Conservation (phyloP, 225 moss, liverwort and hornwort genomes). For the Anthoceros angustus region DNA sequence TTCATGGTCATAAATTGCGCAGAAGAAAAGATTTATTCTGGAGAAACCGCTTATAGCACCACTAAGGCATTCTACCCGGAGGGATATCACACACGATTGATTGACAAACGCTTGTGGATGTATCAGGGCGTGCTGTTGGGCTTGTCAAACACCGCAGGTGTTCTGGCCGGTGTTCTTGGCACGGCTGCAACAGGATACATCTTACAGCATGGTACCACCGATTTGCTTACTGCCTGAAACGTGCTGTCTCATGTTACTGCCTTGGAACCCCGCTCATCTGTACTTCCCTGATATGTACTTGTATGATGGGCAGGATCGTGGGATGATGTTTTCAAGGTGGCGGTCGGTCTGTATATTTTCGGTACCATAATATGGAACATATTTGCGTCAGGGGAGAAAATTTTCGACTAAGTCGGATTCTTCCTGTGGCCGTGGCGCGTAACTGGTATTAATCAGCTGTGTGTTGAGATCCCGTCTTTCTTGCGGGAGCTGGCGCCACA, state of each 20-base stretch:
- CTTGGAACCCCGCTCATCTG: not conserved
- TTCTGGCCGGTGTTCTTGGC: slow-evolving; percentile 81
- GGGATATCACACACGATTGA: too few relatives aligned
- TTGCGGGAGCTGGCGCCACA: too few relatives aligned
- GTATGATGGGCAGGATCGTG: slow-evolving; percentile 51
- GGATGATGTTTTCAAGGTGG: slow-evolving; percentile 96
- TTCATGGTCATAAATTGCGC: not conserved
- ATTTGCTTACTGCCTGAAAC: not conserved
- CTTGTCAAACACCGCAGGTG: slow-evolving; percentile 89
- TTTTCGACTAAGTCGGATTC: slow-evolving; percentile 39
- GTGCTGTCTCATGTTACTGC: slow-evolving; percentile 6
- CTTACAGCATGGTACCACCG: slow-evolving; percentile 52
- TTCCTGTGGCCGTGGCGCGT: too few relatives aligned
- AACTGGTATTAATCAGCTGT: too few relatives aligned
- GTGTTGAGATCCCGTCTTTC: too few relatives aligned
- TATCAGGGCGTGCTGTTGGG: slow-evolving; percentile 73
- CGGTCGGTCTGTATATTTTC: slow-evolving; percentile 70
- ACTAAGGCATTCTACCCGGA: too few relatives aligned
- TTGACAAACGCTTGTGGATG: too few relatives aligned
- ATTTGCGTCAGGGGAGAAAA: slow-evolving; percentile 77
- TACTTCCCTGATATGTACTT: not conserved
- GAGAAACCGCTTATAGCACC: too few relatives aligned
- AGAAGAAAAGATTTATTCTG: not conserved
- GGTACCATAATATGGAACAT: slow-evolving; percentile 85
- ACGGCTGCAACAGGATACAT: slow-evolving; percentile 93